These are phyloP conservation scores for Saccharomyces hybrid DNA, from an alignment of 1,139 yeast species.

Conservation along the genomic window DNA sequence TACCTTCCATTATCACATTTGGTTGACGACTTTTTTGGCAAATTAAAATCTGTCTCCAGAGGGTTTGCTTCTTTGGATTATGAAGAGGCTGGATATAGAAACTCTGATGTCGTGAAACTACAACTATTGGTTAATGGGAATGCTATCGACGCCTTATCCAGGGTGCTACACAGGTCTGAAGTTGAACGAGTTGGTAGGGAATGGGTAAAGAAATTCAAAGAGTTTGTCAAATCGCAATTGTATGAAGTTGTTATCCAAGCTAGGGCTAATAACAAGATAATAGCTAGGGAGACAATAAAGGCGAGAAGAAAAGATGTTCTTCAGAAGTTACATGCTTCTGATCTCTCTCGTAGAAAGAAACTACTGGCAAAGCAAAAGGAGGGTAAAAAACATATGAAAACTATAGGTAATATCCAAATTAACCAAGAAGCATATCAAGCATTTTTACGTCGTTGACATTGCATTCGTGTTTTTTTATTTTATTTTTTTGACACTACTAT, in stretches of 20 bases:
- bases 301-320: conserved; percentile 91
- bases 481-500: conserved; percentile 1
- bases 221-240: conserved; percentile 68
- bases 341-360: conserved; percentile 82
- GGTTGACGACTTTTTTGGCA: conserved; percentile 92
- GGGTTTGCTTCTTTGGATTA: conserved; percentile 94
- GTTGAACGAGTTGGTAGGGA: conserved; percentile 66
- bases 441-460: conserved; percentile 37
- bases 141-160: conserved; percentile 87
- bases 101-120: conserved; percentile 75
- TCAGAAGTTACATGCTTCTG: conserved; percentile 88
- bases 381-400: conserved; percentile 80
- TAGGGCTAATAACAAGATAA: conserved; percentile 67
- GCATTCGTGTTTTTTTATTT: background rate
- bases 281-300: conserved; percentile 89
- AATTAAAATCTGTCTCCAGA: conserved; percentile 76
- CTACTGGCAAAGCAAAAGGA: conserved; percentile 83
- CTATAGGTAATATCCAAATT: conserved; percentile 68
- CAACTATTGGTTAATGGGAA: conserved; percentile 85
- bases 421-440: conserved; percentile 82
- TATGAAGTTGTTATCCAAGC: conserved; percentile 94
- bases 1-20: conserved; percentile 79
- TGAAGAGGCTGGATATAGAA: conserved; percentile 82
- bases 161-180: conserved; percentile 77
- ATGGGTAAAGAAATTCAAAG: conserved; percentile 76